Conservation (phyloP, 2,329 filamentous ascomycete species). For the Hypoxylon sp. region DNA sequence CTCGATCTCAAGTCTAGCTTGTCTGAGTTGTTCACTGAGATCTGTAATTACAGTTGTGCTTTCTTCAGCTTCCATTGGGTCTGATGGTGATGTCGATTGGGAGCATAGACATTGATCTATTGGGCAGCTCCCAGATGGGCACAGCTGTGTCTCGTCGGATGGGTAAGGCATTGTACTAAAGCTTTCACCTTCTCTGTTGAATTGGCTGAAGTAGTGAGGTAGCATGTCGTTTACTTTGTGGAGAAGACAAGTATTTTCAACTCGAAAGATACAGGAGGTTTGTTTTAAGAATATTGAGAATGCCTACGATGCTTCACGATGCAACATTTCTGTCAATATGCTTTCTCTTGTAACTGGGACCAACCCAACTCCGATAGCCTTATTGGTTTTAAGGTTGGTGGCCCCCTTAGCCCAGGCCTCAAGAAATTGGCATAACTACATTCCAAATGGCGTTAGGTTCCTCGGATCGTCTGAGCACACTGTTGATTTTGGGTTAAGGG, state of each 20-base stretch:
- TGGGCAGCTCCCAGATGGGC: conserved; percentile 4
- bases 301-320: background rate
- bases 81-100: background rate
- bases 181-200: background rate
- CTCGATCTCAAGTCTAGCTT: conserved; percentile 6
- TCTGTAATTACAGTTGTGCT: background rate
- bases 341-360: background rate
- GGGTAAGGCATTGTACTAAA: conserved; percentile 1
- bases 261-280: background rate
- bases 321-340: background rate
- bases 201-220: background rate
- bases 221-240: conserved; percentile 4
- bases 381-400: conserved; percentile 17
- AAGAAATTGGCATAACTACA: background rate
- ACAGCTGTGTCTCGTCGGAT: conserved; percentile 10
- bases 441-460: background rate
- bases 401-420: conserved; percentile 1
- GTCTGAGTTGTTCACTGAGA: conserved; percentile 13
- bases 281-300: background rate
- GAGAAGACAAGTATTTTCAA: background rate
- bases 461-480: conserved; percentile 21
- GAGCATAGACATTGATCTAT: background rate
- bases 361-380: background rate
- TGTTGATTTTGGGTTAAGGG: conserved; percentile 24
- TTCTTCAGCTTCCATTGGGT: background rate